Evolutionary conservation across 2,329 filamentous ascomycete genomes (phyloP), one percentile per base, ranked within the genome.

Genomic region (Clonostachys byssicola): DNA sequence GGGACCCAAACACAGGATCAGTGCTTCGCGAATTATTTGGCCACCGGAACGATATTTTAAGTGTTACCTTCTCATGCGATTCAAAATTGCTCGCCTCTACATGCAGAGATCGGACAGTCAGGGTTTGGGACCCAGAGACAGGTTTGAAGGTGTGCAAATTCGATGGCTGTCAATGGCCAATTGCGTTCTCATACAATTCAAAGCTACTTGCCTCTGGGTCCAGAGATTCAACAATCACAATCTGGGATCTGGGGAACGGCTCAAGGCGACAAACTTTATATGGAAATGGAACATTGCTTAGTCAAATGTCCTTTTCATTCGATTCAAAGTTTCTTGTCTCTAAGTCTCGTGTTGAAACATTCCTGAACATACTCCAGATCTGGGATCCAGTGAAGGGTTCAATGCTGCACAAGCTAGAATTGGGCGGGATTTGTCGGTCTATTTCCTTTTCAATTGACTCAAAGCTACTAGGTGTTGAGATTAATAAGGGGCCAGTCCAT

Each of bases 71-170:
- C 30, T 43, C 18, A 8, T 17, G 43, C 3, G 42, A 52, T 41
- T 42, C 38, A 3, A 34, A 35, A 30, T 40, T 20, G 18, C 42
- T 53, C 7, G 45, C 41, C 30, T 52, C 53, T 4, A 47, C 38
- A 4, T 54, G 49, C 7, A 2, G 6, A 13, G 49, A 52, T 36
- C 7, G 40, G 2, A 51, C 47, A 3, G 30, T 55, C 16, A 53
- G 44, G 41, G 44, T 55, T 39, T 54, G 54, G 52, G 45, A 54
- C 42, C 17, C 40, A 8, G 9, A 30, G 23, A 30, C 9, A 30
- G 23, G 23, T 9, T 4, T 9, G 23, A 3, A 30, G 9, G 2
- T 30, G 23, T 9, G 3, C 9, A 30, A 3, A 9, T 10, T 30
- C 9, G 23, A 30, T 30, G 23, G 4, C 23, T 30, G 9, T 30